phyloP scores from a whole-genome alignment of 768 basidiomycete species.

The Panellus pusillus region DNA sequence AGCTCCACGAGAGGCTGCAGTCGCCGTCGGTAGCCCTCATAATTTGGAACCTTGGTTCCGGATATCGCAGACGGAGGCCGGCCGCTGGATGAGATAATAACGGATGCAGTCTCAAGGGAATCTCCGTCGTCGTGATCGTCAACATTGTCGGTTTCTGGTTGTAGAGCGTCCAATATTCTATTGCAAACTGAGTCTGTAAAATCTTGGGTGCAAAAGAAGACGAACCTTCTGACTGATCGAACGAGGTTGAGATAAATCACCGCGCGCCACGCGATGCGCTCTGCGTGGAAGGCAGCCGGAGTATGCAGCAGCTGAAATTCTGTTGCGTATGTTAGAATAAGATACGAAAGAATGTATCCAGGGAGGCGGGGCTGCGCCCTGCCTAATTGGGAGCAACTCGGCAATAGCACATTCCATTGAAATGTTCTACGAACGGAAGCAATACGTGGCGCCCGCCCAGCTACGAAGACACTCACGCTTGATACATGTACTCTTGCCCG shows the following conservation, averaged over 20 bases:
- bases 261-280: slow-evolving; percentile 82
- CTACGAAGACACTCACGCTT: slow-evolving; percentile 64
- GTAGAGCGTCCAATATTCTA: slow-evolving; percentile 74
- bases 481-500: slow-evolving; percentile 84
- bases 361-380: neutral
- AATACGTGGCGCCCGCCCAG: slow-evolving; percentile 10
- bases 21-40: slow-evolving; percentile 58
- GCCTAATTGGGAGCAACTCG: slow-evolving; percentile 18
- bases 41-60: slow-evolving; percentile 52
- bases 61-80: slow-evolving; percentile 52
- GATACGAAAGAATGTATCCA: neutral
- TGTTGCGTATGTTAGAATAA: slow-evolving; percentile 30
- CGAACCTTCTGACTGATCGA: slow-evolving; percentile 73
- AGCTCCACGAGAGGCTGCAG: slow-evolving; percentile 71
- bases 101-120: slow-evolving; percentile 47
- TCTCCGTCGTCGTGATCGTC: slow-evolving; percentile 62
- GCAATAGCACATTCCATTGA: slow-evolving; percentile 18
- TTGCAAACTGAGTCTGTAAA: slow-evolving; percentile 22
- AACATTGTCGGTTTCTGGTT: slow-evolving; percentile 58
- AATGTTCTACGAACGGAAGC: slow-evolving; percentile 20
- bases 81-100: slow-evolving; percentile 52
- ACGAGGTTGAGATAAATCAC: slow-evolving; percentile 89
- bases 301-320: slow-evolving; percentile 85
- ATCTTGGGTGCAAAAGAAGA: slow-evolving; percentile 11
- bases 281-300: slow-evolving; percentile 72